Percentiles rank a stretch among this genome's conserved stretches.
Conservation (phyloP, 192 early-diverging fungal species). For the Fimicolochytrium jonesii region DNA sequence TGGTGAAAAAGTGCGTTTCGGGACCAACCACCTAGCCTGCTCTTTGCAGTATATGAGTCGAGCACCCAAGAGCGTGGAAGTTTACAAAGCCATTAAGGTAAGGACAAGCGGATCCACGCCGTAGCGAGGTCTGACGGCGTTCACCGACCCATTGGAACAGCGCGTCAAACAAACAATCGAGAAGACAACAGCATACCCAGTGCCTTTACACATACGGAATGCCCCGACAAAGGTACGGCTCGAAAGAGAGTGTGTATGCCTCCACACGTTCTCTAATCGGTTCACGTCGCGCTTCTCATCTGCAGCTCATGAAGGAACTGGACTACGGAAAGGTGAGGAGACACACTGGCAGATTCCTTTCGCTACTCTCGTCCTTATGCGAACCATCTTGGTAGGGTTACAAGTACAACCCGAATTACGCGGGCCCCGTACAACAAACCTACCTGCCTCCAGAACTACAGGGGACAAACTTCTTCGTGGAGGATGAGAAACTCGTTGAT, state of each 20-base stretch:
- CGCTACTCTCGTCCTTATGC: too few relatives aligned
- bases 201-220: slow-evolving; percentile 80
- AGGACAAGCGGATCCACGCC: background rate
- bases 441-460: slow-evolving; percentile 72
- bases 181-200: slow-evolving; percentile 64
- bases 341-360: too few relatives aligned
- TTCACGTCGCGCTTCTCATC: too few relatives aligned
- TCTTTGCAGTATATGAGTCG: slow-evolving; percentile 61
- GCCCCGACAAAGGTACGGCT: slow-evolving; percentile 62
- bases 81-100: slow-evolving; percentile 68
- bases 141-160: too few relatives aligned
- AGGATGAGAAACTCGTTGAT: background rate
- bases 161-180: slow-evolving; percentile 58
- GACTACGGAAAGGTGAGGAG: slow-evolving; percentile 64
- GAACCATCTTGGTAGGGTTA: too few relatives aligned
- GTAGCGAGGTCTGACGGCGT: too few relatives aligned
- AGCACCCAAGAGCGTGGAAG: slow-evolving; percentile 76
- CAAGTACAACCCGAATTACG: slow-evolving; percentile 79
- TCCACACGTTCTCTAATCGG: background rate
- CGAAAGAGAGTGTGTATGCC: background rate
- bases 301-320: slow-evolving; percentile 72
- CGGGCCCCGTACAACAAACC: slow-evolving; percentile 68
- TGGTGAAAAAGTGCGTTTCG: too few relatives aligned
- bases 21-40: too few relatives aligned
- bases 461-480: slow-evolving; percentile 6